These are phyloP conservation scores for Starmerella bacillaris DNA, from an alignment of 805 yeast species.

Conservation along the genomic window DNA sequence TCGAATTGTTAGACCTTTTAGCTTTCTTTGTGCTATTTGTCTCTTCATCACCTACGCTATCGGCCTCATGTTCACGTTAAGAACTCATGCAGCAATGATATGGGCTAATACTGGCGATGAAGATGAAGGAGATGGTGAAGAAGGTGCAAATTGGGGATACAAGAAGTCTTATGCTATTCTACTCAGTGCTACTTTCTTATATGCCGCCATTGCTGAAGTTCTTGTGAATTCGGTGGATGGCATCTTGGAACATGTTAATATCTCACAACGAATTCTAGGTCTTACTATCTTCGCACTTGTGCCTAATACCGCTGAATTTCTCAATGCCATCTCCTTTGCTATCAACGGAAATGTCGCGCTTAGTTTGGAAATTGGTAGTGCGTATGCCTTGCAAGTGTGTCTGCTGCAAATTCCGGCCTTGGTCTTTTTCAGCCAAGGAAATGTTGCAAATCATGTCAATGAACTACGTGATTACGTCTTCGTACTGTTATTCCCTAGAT, in stretches of 20 bases:
- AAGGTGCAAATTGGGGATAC: constrained; percentile 90
- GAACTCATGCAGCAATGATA: constrained; percentile 91
- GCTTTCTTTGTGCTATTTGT: constrained; percentile 59
- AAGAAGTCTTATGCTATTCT: constrained; percentile 65
- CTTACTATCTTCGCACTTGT: constrained; percentile 87
- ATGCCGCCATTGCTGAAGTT: constrained; percentile 88
- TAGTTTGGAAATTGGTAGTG: constrained; percentile 95
- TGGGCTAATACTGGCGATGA: constrained; percentile 57
- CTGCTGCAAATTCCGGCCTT: constrained; percentile 81
- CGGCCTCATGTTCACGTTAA: constrained; percentile 80
- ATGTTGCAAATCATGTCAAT: constrained; percentile 8
- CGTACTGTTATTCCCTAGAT: constrained; percentile 76
- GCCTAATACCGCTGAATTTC: constrained; percentile 91
- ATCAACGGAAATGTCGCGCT: constrained; percentile 88
- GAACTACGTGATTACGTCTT: constrained; percentile 28
- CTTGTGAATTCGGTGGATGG: constrained; percentile 83
- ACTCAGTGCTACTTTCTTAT: constrained; percentile 64
- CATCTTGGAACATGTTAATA: constrained; percentile 59
- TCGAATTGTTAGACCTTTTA: constrained; percentile 60
- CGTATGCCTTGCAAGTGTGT: constrained; percentile 91
- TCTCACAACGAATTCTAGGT: constrained; percentile 80
- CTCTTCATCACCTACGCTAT: constrained; percentile 69
- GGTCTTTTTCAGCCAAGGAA: constrained; percentile 50
- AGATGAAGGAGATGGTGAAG: constrained; percentile 38
- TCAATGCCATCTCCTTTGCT: constrained; percentile 94